Evolutionary conservation across 257 asterid genomes (phyloP).

Genomic region (Jacaranda mimosifolia): DNA sequence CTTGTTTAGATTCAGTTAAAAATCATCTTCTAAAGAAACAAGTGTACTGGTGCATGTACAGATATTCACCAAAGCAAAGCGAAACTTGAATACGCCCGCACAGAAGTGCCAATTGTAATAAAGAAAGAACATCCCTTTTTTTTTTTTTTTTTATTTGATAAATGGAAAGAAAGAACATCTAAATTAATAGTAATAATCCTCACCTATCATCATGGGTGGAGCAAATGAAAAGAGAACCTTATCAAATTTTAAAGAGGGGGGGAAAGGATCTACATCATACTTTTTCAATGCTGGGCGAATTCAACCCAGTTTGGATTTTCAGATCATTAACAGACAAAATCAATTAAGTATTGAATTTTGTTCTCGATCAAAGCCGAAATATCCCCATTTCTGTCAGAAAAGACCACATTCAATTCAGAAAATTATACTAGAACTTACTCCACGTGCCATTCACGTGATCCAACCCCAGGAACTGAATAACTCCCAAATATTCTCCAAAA

Average conservation of each 20-base stretch:
- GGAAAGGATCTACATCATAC: not conserved
- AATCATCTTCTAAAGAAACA: too few relatives aligned
- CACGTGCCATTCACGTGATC: slow-evolving; percentile 32
- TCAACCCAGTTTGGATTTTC: not conserved
- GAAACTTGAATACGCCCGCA: not conserved
- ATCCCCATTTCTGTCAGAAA: slow-evolving; percentile 12
- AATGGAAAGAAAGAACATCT: not conserved
- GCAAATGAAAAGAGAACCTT: not conserved
- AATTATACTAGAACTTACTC: not conserved
- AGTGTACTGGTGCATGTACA: too few relatives aligned
- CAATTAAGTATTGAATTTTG: not conserved
- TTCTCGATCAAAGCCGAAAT: slow-evolving; percentile 12
- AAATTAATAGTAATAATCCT: not conserved
- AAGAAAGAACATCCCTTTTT: not conserved
- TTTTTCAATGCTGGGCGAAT: not conserved
- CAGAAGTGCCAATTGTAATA: not conserved
- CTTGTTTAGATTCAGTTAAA: too few relatives aligned
- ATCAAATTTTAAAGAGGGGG: not conserved
- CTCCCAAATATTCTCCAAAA: slow-evolving; percentile 3
- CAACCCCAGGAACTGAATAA: slow-evolving; percentile 24
- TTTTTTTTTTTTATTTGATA: too few relatives aligned
- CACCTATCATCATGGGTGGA: not conserved
- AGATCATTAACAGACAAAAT: not conserved
- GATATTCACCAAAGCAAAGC: not conserved
- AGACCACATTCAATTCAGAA: not conserved